Evolutionary conservation across 495 filamentous ascomycete species (phyloP), one percentile per base, ranked within the genome.

Genomic region (Recurvomyces mirabilis): DNA sequence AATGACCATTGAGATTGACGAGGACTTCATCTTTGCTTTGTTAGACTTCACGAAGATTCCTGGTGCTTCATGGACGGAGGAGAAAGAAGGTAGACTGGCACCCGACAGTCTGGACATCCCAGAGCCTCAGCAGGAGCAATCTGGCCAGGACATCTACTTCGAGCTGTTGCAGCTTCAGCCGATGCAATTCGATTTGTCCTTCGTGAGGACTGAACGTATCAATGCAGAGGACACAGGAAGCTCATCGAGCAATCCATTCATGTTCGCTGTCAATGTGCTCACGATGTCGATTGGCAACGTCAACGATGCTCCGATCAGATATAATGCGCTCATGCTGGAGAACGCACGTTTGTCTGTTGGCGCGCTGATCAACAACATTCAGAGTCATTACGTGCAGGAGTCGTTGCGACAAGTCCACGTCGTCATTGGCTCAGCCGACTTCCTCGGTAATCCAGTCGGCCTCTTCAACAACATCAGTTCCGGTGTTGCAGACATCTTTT

Each of bases 261-360:
- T 95, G 87, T 96, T 95, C 68, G 82, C 94, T 59, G 77, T 98
- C 61, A 94, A 98, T 60, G 83, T 94, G 54, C 78, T 98, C 71
- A 95, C 91, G 15, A 98, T 98, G 91, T 93, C 91, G 10, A 85
- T 98, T 54, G 91, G 91, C 40, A 98, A 98, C 56, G 81, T 98
- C 69, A 98, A 96, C 56, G 91, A 98, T 62, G 91, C 91, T 13
- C 91, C 91, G 0, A 74, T 98, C 20, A 77, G 87, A 32, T 74
- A 96, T 47, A 96, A 94, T 52, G 84, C 91, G 11, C 66, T 98
- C 24, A 84, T 98, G 73, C 67, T 98, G 10, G 91, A 96, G 61
- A 98, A 98, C 55, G 87, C 87, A 20, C 82, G 91, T 23, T 83
- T 95, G 25, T 94, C 93, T 1, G 73, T 87, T 12, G 79, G 82